Percentiles rank a stretch among this genome's conserved stretches.
phyloP scores from a whole-genome alignment of 2,329 filamentous ascomycete genomes.

The Penicillium vulpinum region DNA sequence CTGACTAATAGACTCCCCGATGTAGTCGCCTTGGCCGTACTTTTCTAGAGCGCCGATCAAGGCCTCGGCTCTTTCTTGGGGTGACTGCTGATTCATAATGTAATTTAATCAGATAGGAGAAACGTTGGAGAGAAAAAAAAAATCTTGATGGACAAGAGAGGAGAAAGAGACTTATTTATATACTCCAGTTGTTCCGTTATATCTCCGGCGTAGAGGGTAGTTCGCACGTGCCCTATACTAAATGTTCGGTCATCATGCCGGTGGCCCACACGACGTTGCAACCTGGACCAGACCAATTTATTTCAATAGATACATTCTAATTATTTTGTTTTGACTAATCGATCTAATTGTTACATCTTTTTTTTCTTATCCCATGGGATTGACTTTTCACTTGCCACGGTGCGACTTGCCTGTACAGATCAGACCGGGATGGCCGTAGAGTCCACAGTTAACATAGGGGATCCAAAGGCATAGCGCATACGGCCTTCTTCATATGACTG shows the following conservation, averaged over 20 bases:
- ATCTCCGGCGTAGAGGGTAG: background rate
- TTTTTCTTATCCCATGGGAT: background rate
- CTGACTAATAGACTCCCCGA: constrained; percentile 38
- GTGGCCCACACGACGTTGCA: background rate
- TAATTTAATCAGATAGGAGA: background rate
- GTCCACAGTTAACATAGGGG: constrained; percentile 42
- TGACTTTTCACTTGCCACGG: background rate
- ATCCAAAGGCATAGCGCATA: constrained; percentile 39
- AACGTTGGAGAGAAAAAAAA: background rate
- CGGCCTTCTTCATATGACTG: constrained; percentile 38
- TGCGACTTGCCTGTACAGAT: background rate
- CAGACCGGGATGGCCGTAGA: constrained; percentile 5
- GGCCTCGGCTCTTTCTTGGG: constrained; percentile 19
- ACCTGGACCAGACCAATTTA: background rate
- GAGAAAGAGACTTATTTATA: background rate
- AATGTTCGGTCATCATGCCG: background rate
- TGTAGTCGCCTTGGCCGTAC: constrained; percentile 37
- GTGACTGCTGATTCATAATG: constrained; percentile 11
- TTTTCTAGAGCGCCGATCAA: constrained; percentile 29
- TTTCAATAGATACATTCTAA: background rate
- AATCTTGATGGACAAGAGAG: background rate
- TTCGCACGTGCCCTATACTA: too few species aligned
- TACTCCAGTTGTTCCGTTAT: background rate
- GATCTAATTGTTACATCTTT: background rate
- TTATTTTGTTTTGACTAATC: background rate